Evolutionary conservation across 345 rosid genomes (phyloP), one percentile per base, ranked within the genome.

Genomic region (Aquilaria sinensis): DNA sequence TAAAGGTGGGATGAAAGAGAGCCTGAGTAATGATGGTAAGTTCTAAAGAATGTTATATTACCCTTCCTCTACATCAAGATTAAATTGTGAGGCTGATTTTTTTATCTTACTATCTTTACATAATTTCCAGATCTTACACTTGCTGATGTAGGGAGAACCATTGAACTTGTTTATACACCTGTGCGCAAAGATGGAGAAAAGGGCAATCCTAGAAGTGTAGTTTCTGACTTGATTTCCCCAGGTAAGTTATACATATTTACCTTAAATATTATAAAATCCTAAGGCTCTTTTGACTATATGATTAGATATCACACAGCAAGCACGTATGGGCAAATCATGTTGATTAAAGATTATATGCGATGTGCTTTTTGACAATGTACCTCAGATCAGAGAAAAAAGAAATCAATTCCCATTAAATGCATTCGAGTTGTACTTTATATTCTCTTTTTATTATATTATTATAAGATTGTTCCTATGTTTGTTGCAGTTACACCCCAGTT

Each of bases 121-220:
- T 97, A 90, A 71, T 85, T 76, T 75, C 68, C 88, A 70, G 97
- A 94, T 83, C 73, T 93, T 81, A 81, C 80, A 62, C 73, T 93
- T 61, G 96, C 81, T 53, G 96, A 88, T 68, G 97, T 86, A 9
- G 97, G 88, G 71, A 77, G 75, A 69, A 74, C 69, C 66, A 79
- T 93, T 65, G 96, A 86, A 83, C 86, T 94, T 73, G 76, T 85
- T 64, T 93, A 81, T 70, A 79, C 81, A 69, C 99, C 99, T 62
- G 71, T 86, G 47, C 95, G 97, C 61, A 80, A 85, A 70, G 97
- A 93, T 88, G 99, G 96, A 57, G 67, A 52, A 55, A 75, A 72
- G 72, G 99, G 99, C 75, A 78, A 59, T 65, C 77, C 96, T 58
- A 75, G 63, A 80, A 83, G 83, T 77, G 71, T 90, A 59, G 65